A percentile compares a stretch with the other conserved stretches of the same genome.
Conservation (phyloP, 768 basidiomycete species). For the Antrodiella citrinella region DNA sequence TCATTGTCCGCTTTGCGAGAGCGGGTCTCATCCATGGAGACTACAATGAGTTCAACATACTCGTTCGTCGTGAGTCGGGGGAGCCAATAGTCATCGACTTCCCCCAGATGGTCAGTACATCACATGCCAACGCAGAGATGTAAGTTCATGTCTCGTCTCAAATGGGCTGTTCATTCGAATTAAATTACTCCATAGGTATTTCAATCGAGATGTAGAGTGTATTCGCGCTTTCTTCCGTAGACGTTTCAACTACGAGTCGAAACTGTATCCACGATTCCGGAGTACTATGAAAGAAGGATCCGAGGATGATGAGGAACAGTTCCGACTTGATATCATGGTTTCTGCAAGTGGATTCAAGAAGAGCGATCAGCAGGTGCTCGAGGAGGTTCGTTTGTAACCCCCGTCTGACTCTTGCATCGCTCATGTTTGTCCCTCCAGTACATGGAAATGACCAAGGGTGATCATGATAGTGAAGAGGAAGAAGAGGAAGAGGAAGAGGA, state of each 20-base stretch:
- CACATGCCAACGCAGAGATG: conserved; percentile 96
- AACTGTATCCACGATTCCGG: conserved; percentile 80
- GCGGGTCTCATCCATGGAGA: conserved; percentile 98
- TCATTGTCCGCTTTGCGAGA: conserved; percentile 90
- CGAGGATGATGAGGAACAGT: conserved; percentile 35
- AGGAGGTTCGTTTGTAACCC: conserved; percentile 85
- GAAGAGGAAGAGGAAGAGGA: conserved; percentile 20
- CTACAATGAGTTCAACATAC: conserved; percentile 98
- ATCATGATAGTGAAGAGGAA: conserved; percentile 21
- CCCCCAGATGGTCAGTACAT: conserved; percentile 98
- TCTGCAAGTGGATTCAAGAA: conserved; percentile 90
- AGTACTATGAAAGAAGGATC: conserved; percentile 43
- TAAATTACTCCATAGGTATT: conserved; percentile 59
- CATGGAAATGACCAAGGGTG: conserved; percentile 24
- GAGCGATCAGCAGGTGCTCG: conserved; percentile 73
- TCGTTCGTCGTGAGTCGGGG: conserved; percentile 68
- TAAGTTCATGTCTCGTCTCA: conserved; percentile 27
- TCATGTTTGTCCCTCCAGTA: conserved; percentile 11
- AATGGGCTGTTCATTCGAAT: background rate
- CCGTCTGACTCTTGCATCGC: background rate
- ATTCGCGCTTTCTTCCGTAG: conserved; percentile 88
- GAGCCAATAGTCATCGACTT: conserved; percentile 95
- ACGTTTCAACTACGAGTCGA: conserved; percentile 88
- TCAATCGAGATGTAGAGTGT: conserved; percentile 97
- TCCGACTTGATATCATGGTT: conserved; percentile 83